Evolutionary conservation across 2,329 filamentous ascomycete genomes (phyloP), one percentile per base, ranked within the genome.

Genomic region (Dryadomyces quercivorus): DNA sequence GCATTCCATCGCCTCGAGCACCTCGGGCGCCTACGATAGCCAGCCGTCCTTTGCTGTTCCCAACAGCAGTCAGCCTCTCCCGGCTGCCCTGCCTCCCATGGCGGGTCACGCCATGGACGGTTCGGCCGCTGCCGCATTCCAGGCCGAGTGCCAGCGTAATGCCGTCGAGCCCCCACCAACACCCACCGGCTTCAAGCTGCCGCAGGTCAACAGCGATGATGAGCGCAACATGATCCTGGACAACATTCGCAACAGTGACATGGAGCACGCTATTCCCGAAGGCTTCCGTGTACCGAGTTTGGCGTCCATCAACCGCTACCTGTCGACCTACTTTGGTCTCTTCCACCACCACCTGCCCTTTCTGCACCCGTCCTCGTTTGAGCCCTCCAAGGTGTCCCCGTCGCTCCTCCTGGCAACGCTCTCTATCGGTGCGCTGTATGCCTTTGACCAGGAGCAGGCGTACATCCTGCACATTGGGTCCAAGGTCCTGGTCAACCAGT

Each of bases 301-400:
- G 40, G 78, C 82, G 40, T 86, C 88, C 2, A 73, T 97, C 67
- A 97, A 98, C 71, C 82, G 90, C 59, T 95, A 95, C 69, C 75
- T 98, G 59, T 88, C 90, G 57, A 95, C 92, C 1, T 98, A 97
- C 75, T 98, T 97, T 70, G 90, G 88, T 66, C 75, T 96, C 63
- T 98, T 97, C 71, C 93, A 98, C 66, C 93, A 95, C 64, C 93
- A 98, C 66, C 72, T 97, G 65, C 93, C 93, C 1, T 97, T 98
- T 73, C 71, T 98, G 66, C 93, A 98, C 65, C 91, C 92, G 47
- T 82, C 88, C 16, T 94, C 93, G 0, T 97, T 97, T 72, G 81
- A 84, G 59, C 88, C 91, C 3, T 85, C 86, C 5, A 77, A 85
- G 61, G 81, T 86, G 5, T 88, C 92, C 48, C 85, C 92, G 13